Conservation (phyloP, 306 rosid genomes). For the Pterocarpus macrocarpus region DNA sequence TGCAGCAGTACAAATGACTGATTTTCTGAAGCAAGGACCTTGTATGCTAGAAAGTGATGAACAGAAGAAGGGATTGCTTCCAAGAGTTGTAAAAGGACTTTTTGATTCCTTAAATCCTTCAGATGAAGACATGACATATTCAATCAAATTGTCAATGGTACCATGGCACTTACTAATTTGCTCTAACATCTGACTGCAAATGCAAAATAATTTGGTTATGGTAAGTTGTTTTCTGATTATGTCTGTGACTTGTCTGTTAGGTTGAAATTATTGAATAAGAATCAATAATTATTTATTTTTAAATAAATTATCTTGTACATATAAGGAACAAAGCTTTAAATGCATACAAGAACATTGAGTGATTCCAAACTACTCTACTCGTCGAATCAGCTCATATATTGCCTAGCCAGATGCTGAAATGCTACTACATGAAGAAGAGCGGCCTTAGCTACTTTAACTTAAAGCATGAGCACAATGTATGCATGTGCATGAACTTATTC, state of each 20-base stretch:
- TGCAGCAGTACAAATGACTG: conserved; percentile 23
- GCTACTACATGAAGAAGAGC: conserved; percentile 5
- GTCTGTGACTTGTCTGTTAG: conserved; percentile 47
- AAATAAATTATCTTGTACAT: conserved; percentile 18
- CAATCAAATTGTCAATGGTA: conserved; percentile 87
- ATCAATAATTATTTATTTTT: not conserved
- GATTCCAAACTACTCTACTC: not conserved
- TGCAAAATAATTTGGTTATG: conserved; percentile 8
- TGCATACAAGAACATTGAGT: conserved; percentile 2
- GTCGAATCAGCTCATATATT: conserved; percentile 10
- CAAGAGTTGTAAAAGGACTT: conserved; percentile 77
- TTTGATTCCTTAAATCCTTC: conserved; percentile 67
- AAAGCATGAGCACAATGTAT: conserved; percentile 6
- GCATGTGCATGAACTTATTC: not conserved
- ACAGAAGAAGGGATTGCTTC: conserved; percentile 77
- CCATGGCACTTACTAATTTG: conserved; percentile 28
- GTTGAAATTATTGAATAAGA: conserved; percentile 63
- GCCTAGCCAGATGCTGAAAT: not conserved
- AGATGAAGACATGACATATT: conserved; percentile 53
- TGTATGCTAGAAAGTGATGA: conserved; percentile 63
- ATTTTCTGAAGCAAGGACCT: conserved; percentile 70
- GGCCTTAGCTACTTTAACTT: not conserved
- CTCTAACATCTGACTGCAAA: not conserved
- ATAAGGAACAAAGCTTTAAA: not conserved
- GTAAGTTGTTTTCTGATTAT: conserved; percentile 19